A percentile compares a stretch with the other conserved stretches of the same genome.
phyloP scores from a whole-genome alignment of 179 eudicot genomes.

The Monotropa hypopitys region DNA sequence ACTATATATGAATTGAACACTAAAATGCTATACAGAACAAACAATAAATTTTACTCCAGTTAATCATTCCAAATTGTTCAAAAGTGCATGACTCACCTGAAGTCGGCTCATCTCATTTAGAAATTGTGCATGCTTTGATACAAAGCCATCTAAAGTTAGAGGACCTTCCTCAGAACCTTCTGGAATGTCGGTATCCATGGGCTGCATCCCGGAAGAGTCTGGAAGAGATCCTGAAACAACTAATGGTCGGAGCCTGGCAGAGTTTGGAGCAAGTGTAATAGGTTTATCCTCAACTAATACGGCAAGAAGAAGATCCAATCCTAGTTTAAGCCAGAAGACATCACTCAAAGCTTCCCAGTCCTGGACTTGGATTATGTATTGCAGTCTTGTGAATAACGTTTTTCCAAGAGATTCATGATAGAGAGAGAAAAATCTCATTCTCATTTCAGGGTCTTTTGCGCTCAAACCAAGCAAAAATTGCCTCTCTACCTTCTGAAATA shows the following conservation, averaged over 20 bases:
- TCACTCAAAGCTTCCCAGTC: constrained; percentile 99
- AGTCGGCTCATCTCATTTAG: constrained; percentile 75
- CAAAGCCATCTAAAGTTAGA: constrained; percentile 64
- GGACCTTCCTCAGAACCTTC: constrained; percentile 69
- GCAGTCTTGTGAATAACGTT: constrained; percentile 74
- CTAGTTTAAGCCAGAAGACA: constrained; percentile 98
- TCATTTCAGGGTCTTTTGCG: constrained; percentile 84
- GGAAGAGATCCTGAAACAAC: constrained; percentile 43
- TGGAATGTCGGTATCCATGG: constrained; percentile 43
- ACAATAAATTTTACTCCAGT: neutral
- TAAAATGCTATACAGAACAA: neutral
- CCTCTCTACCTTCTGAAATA: constrained; percentile 91
- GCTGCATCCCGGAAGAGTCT: constrained; percentile 55
- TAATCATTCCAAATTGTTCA: neutral
- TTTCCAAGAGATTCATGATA: constrained; percentile 86
- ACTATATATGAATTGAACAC: neutral
- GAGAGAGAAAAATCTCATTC: constrained; percentile 73
- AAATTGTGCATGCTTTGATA: constrained; percentile 66
- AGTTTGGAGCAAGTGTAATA: constrained; percentile 93
- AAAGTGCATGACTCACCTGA: constrained; percentile 34
- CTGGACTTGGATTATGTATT: constrained; percentile 82
- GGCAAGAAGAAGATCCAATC: constrained; percentile 97
- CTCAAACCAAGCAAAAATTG: constrained; percentile 93
- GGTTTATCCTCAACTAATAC: constrained; percentile 84
- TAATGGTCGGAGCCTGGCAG: constrained; percentile 77